Evolutionary conservation across 768 basidiomycete genomes (phyloP).

Genomic region (Boletales sp.): DNA sequence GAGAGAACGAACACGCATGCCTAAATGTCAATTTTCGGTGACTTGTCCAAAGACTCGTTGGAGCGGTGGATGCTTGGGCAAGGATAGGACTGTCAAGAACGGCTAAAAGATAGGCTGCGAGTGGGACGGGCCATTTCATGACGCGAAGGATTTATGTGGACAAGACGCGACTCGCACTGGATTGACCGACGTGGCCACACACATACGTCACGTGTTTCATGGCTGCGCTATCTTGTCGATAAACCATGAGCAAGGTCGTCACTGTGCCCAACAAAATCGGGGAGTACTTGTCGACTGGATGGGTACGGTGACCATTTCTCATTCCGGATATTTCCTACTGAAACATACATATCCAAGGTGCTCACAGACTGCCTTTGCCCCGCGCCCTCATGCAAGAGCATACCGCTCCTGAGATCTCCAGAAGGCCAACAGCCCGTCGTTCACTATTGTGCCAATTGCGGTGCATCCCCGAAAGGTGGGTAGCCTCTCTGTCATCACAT

Average conservation of each 20-base stretch:
- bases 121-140: conserved; percentile 45
- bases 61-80: conserved; percentile 11
- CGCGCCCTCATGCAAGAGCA: conserved; percentile 45
- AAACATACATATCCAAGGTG: conserved; percentile 35
- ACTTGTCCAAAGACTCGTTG: conserved; percentile 47
- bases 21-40: conserved; percentile 55
- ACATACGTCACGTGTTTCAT: conserved; percentile 18
- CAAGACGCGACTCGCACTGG: conserved; percentile 1
- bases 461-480: conserved; percentile 37
- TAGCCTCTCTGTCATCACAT: neutral
- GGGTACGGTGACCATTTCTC: conserved; percentile 40
- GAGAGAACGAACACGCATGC: conserved; percentile 32
- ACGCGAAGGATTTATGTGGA: conserved; percentile 8
- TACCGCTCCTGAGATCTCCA: conserved; percentile 77
- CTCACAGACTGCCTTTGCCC: conserved; percentile 66
- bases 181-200: conserved; percentile 21
- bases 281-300: conserved; percentile 72
- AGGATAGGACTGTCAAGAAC: conserved; percentile 30
- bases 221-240: conserved; percentile 2
- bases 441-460: conserved; percentile 65
- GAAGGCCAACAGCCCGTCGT: conserved; percentile 40
- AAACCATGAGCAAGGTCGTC: conserved; percentile 46
- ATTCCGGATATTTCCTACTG: neutral
- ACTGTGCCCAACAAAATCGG: conserved; percentile 64
- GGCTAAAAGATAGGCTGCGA: conserved; percentile 38